phyloP scores from a whole-genome alignment of 306 rosid species.

The Cucumis hystrix region DNA sequence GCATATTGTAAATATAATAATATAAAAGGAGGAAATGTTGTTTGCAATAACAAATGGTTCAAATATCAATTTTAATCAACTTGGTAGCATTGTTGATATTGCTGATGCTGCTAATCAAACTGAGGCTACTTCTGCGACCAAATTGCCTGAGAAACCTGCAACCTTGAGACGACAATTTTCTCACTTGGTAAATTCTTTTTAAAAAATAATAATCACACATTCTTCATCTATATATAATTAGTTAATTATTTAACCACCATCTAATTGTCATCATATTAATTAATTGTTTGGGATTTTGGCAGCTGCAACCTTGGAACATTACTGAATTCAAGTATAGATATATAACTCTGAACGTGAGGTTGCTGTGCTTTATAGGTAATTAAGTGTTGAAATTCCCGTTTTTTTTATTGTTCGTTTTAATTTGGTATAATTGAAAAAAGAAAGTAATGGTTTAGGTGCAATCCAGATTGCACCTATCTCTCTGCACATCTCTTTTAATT shows the following conservation, averaged over 20 bases:
- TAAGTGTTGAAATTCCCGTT: no score
- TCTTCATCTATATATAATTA: no score
- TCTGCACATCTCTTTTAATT: no score
- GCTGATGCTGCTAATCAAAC: slow-evolving; percentile 81
- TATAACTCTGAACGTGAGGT: slow-evolving; percentile 41
- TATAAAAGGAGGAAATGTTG: slow-evolving; percentile 53
- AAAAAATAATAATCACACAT: no score
- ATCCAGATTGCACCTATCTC: no score
- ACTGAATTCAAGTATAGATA: slow-evolving; percentile 77
- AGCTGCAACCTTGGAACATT: slow-evolving; percentile 65
- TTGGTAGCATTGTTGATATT: slow-evolving; percentile 66
- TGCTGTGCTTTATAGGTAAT: slow-evolving; percentile 65
- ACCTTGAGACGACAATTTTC: slow-evolving; percentile 60
- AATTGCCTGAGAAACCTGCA: slow-evolving; percentile 66
- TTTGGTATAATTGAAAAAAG: no score
- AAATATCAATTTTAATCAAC: slow-evolving; percentile 87
- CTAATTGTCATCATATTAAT: no score
- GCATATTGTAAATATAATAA: slow-evolving; percentile 87
- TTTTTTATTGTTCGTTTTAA: no score
- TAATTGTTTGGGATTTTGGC: background rate
- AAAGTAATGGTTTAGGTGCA: no score
- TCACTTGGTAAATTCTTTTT: slow-evolving; percentile 25
- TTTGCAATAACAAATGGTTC: slow-evolving; percentile 87
- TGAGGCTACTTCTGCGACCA: slow-evolving; percentile 50
- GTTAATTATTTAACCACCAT: no score